Percentiles rank a stretch among this genome's conserved stretches.
Conservation (phyloP, 2,329 filamentous ascomycete species). For the Zymoseptoria passerinii region DNA sequence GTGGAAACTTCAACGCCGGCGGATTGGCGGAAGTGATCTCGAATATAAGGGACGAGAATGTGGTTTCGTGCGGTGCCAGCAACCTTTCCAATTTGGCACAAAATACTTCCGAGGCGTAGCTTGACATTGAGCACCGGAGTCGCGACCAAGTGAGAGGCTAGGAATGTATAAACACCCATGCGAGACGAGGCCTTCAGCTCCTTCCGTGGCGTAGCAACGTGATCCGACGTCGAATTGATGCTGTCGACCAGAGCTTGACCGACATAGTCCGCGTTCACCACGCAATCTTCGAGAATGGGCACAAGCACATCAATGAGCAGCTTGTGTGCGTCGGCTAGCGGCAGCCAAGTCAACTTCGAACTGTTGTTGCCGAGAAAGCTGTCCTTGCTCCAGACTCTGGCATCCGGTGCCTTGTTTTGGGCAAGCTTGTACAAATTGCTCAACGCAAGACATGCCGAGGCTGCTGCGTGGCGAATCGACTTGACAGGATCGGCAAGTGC, state of each 20-base stretch:
- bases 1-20: constrained; percentile 40
- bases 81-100: constrained; percentile 64
- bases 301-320: constrained; percentile 60
- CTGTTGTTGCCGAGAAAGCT: constrained; percentile 55
- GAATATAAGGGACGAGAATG: constrained; percentile 65
- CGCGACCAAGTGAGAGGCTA: constrained; percentile 62
- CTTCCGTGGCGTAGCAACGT: constrained; percentile 11
- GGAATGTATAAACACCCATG: constrained; percentile 58
- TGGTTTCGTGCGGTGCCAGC: constrained; percentile 65
- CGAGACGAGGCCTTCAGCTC: constrained; percentile 56
- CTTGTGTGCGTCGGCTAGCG: constrained; percentile 49
- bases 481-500: constrained; percentile 49
- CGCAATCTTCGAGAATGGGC: constrained; percentile 73
- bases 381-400: constrained; percentile 46
- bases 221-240: constrained; percentile 40
- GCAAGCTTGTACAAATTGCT: constrained; percentile 7
- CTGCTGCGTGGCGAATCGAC: constrained; percentile 42
- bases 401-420: constrained; percentile 6
- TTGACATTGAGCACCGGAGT: constrained; percentile 65
- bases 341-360: constrained; percentile 48
- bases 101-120: constrained; percentile 58
- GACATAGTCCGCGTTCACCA: constrained; percentile 69
- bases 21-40: constrained; percentile 56
- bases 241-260: constrained; percentile 52
- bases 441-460: constrained; percentile 9